phyloP scores from a whole-genome alignment of 441 rosid species.

The Croton laevigatus region DNA sequence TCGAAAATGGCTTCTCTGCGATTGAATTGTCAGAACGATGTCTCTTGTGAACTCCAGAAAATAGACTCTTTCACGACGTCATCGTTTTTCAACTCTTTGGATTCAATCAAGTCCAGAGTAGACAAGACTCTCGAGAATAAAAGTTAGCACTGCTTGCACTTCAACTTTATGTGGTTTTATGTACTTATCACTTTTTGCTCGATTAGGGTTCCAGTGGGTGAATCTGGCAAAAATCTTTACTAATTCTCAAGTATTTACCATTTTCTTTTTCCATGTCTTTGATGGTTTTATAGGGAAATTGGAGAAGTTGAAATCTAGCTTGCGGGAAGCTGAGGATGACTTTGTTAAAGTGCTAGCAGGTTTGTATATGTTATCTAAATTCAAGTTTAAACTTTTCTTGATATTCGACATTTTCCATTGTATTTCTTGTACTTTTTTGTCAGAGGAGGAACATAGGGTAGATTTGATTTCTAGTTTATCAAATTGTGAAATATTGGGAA shows the following conservation, averaged over 20 bases:
- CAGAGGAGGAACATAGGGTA: neutral
- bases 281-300: conserved; percentile 44
- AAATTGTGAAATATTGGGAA: neutral
- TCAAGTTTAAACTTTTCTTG: neutral
- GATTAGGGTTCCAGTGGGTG: neutral
- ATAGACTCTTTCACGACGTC: conserved; percentile 50
- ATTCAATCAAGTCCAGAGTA: conserved; percentile 43
- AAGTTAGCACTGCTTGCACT: conserved; percentile 34
- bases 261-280: neutral
- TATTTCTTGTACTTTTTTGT: neutral
- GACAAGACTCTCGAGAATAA: conserved; percentile 46
- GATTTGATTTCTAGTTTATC: neutral
- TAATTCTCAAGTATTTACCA: neutral
- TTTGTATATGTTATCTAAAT: conserved; percentile 19
- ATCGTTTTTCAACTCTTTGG: conserved; percentile 43
- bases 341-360: conserved; percentile 81
- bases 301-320: conserved; percentile 46
- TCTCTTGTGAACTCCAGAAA: conserved; percentile 35
- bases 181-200: neutral
- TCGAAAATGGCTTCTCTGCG: conserved; percentile 60
- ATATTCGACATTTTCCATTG: neutral
- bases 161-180: neutral
- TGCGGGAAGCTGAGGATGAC: conserved; percentile 77
- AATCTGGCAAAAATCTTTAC: neutral
- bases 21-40: conserved; percentile 39